Evolutionary conservation across 495 filamentous ascomycete species (phyloP).

Genomic region (Filosporella fistucella): DNA sequence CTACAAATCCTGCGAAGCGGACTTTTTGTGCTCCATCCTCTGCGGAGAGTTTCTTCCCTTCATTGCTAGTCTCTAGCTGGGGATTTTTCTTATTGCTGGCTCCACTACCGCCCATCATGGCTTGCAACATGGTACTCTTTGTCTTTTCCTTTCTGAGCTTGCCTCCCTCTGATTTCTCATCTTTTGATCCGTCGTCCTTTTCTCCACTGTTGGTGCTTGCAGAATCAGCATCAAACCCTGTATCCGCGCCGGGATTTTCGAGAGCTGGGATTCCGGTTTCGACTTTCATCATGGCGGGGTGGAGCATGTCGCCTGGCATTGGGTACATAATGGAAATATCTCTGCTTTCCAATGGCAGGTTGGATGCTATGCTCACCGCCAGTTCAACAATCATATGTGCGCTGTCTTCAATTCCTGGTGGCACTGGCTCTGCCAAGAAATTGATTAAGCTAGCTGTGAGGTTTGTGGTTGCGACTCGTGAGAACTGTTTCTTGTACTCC

Average conservation of each 20-base stretch:
- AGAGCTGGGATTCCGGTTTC: slow-evolving; percentile 73
- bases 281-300: slow-evolving; percentile 73
- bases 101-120: slow-evolving; percentile 25
- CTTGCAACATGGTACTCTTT: slow-evolving; percentile 27
- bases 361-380: slow-evolving; percentile 77
- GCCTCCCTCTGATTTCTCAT: slow-evolving; percentile 27
- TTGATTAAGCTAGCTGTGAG: slow-evolving; percentile 65
- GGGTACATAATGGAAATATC: slow-evolving; percentile 88
- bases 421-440: slow-evolving; percentile 67
- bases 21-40: slow-evolving; percentile 51
- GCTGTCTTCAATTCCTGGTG: slow-evolving; percentile 58
- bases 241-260: slow-evolving; percentile 42
- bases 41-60: slow-evolving; percentile 18
- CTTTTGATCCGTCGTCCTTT: slow-evolving; percentile 24
- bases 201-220: slow-evolving; percentile 41
- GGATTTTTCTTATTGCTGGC: slow-evolving; percentile 18
- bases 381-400: slow-evolving; percentile 86
- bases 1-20: slow-evolving; percentile 79
- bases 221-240: slow-evolving; percentile 35
- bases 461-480: slow-evolving; percentile 61
- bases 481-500: slow-evolving; percentile 61
- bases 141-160: slow-evolving; percentile 37
- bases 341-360: slow-evolving; percentile 85
- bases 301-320: slow-evolving; percentile 61
- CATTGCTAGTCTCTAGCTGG: slow-evolving; percentile 18